These are phyloP conservation scores for Eragrostis nindensis DNA, from an alignment of 176 grass and related monocot genomes.

Conservation along the genomic window DNA sequence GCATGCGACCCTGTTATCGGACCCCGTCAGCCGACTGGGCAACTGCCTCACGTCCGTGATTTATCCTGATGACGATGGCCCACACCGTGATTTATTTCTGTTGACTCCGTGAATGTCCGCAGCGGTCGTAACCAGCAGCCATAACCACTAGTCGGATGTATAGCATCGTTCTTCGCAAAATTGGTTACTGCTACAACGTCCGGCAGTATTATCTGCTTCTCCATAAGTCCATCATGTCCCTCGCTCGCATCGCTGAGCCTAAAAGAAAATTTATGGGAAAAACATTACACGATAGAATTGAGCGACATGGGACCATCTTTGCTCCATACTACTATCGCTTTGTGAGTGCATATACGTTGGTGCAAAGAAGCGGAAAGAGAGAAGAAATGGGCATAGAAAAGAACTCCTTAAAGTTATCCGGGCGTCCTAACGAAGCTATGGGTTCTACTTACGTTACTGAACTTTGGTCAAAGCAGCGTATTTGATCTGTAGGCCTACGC, in stretches of 20 bases:
- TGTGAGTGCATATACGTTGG: slow-evolving; percentile 5
- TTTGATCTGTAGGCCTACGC: background rate
- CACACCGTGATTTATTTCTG: too few relatives aligned
- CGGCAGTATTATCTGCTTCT: background rate
- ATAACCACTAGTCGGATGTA: too few relatives aligned
- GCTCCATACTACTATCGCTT: background rate
- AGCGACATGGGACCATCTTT: background rate
- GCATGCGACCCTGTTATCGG: too few relatives aligned
- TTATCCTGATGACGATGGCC: too few relatives aligned
- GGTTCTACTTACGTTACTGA: slow-evolving; percentile 4
- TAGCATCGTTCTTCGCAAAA: too few relatives aligned
- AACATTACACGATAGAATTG: background rate
- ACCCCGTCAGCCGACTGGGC: too few relatives aligned
- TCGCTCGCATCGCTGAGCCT: background rate
- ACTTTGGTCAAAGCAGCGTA: background rate
- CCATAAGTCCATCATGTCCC: background rate
- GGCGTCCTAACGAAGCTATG: background rate
- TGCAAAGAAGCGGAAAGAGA: slow-evolving; percentile 26
- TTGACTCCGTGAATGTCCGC: too few relatives aligned
- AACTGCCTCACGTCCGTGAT: too few relatives aligned
- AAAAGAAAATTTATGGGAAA: background rate
- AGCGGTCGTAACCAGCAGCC: too few relatives aligned
- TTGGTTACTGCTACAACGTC: background rate
- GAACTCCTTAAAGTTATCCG: background rate
- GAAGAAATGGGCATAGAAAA: slow-evolving; percentile 16